Evolutionary conservation across 2,329 filamentous ascomycete genomes (phyloP), one percentile per base, ranked within the genome.

Genomic region (Echinosphaeria canescens): DNA sequence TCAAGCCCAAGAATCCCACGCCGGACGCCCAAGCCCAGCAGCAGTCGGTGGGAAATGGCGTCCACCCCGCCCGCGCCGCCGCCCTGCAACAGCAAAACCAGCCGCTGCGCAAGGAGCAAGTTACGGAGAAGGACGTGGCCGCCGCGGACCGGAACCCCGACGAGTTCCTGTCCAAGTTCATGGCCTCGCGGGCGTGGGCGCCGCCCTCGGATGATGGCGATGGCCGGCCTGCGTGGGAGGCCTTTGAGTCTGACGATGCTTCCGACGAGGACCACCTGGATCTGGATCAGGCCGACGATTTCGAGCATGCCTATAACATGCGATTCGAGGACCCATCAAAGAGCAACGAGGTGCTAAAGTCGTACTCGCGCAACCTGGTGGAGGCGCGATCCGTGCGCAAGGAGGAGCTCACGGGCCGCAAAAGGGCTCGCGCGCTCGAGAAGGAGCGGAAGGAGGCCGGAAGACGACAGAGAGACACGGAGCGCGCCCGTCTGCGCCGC

Each of bases 231-330:
- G 62, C 63, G 23, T 82, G 79, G 49, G 60, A 84, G 38, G 78
- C 84, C 1, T 76, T 98, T 30, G 81, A 93, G 42, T 92, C 82
- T 1, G 88, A 98, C 37, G 82, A 93, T 0, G 84, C 88, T 35
- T 80, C 92, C 27, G 80, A 60, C 16, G 54, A 79, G 23, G 68
- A 75, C 18, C n/a, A n/a, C n/a, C n/a, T n/a, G n/a, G n/a, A n/a
- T n/a, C n/a, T n/a, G n/a, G 61, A 65, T 15, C 62, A 67, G 24
- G 84, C 84, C 15, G 85, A 95, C 24, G 69, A 75, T 32, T 91
- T 85, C 41, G 88, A 98, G 51, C 64, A 78, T 35, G 84, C 84
- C 4, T 98, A 92, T 54, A 98, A 98, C 51, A 53, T 93, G 50
- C 75, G 88, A 18, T 98, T 98, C 42, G 88, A 98, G 46, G 79